A percentile compares a stretch with the other conserved stretches of the same genome.
Conservation (phyloP, 2,329 filamentous ascomycete species). For the Aureobasidium melanogenum region DNA sequence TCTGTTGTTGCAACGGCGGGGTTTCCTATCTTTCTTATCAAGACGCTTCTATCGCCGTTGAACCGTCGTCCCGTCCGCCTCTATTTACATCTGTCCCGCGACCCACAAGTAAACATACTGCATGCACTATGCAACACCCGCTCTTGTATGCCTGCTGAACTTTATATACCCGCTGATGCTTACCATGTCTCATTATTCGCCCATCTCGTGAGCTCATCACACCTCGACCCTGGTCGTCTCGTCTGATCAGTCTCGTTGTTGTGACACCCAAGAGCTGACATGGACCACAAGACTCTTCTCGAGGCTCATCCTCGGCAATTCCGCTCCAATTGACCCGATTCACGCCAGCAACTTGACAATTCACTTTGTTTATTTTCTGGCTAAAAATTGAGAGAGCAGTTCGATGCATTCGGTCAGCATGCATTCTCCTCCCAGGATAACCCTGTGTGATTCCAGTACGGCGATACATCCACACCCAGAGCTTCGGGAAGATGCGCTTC, state of each 20-base stretch:
- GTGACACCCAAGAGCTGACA: not conserved
- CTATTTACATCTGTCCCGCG: conserved; percentile 6
- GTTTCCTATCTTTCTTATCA: conserved; percentile 1
- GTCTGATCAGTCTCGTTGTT: not conserved
- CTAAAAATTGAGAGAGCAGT: too few species aligned
- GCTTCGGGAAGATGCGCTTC: too few species aligned
- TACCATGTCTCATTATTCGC: not conserved
- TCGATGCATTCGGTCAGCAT: not conserved
- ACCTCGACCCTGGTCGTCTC: not conserved
- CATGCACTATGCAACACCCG: conserved; percentile 11
- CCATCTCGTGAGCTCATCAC: not conserved
- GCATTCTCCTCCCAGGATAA: not conserved
- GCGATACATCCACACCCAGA: too few species aligned
- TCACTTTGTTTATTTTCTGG: not conserved
- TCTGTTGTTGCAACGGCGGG: not conserved
- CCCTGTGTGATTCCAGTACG: too few species aligned
- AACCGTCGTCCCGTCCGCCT: conserved; percentile 4
- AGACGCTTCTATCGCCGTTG: not conserved
- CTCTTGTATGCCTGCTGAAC: not conserved
- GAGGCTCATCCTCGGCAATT: not conserved
- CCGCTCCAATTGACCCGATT: not conserved
- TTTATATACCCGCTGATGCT: not conserved
- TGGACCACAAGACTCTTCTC: not conserved
- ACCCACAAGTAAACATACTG: conserved; percentile 9
- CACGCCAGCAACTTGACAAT: not conserved